A percentile compares a stretch with the other conserved stretches of the same genome.
These are phyloP conservation scores for Dioscorea dumetorum DNA, from an alignment of 106 monocot species.

Conservation along the genomic window DNA sequence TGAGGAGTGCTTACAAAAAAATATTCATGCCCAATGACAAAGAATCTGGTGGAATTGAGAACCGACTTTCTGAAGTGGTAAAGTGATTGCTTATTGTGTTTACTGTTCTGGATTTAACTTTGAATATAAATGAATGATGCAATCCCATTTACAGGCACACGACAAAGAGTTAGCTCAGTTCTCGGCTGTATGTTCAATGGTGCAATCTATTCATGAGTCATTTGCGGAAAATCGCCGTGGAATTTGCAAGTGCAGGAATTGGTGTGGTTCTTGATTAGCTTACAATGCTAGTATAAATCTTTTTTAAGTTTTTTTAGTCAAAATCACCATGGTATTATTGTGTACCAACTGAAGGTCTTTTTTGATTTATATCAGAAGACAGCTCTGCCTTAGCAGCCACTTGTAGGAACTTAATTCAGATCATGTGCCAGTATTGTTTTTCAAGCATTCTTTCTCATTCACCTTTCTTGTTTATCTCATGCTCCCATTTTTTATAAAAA, in stretches of 20 bases:
- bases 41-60: constrained; percentile 32
- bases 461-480: no score
- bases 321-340: not conserved
- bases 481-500: no score
- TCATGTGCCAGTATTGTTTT: not conserved
- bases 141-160: constrained; percentile 38
- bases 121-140: not conserved
- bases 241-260: constrained; percentile 71
- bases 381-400: not conserved
- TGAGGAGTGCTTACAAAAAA: constrained; percentile 68
- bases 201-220: constrained; percentile 78
- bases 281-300: not conserved
- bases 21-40: constrained; percentile 48
- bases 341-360: not conserved
- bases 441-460: no score
- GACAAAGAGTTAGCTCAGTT: constrained; percentile 36
- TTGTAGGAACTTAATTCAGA: not conserved
- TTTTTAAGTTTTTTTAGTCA: not conserved
- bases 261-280: constrained; percentile 23
- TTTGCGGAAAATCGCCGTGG: constrained; percentile 62
- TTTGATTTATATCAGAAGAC: not conserved
- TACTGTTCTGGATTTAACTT: not conserved
- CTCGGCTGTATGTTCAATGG: constrained; percentile 52
- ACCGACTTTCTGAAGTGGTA: constrained; percentile 78
- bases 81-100: constrained; percentile 1